Percentiles rank a stretch among this genome's conserved stretches.
These are phyloP conservation scores for Erigeron canadensis DNA, from an alignment of 129 eudicot species.

Conservation along the genomic window DNA sequence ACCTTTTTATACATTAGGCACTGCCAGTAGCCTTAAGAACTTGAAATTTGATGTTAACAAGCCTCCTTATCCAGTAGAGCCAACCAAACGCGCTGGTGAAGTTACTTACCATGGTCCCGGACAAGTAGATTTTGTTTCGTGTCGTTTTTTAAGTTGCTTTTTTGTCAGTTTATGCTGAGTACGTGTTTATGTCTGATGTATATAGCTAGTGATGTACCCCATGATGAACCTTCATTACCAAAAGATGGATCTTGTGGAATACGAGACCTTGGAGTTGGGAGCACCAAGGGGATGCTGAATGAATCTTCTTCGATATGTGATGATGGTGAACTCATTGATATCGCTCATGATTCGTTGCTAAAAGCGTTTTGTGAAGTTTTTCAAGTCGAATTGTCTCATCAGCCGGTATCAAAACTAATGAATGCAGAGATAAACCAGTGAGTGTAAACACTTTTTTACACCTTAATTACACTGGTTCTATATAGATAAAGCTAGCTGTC, in stretches of 20 bases:
- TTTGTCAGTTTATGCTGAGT: neutral
- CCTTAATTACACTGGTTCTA: too few relatives aligned
- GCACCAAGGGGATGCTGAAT: slow-evolving; percentile 54
- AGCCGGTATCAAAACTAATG: slow-evolving; percentile 19
- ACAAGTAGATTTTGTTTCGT: slow-evolving; percentile 49
- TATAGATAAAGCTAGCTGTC: too few relatives aligned
- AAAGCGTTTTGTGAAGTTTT: slow-evolving; percentile 73
- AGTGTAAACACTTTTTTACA: too few relatives aligned
- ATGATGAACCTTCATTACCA: slow-evolving; percentile 77
- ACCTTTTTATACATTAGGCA: slow-evolving; percentile 93
- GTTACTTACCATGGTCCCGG: slow-evolving; percentile 99
- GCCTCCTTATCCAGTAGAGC: slow-evolving; percentile 59
- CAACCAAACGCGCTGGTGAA: slow-evolving; percentile 93
- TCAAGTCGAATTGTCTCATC: slow-evolving; percentile 48
- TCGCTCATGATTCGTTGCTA: slow-evolving; percentile 50
- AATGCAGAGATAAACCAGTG: neutral
- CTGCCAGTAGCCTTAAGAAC: slow-evolving; percentile 65
- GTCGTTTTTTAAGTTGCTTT: neutral
- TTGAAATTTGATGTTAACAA: slow-evolving; percentile 57
- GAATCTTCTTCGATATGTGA: slow-evolving; percentile 19
- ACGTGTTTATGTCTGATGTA: neutral
- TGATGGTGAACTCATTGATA: slow-evolving; percentile 51
- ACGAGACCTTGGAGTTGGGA: slow-evolving; percentile 75
- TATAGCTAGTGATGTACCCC: slow-evolving; percentile 86
- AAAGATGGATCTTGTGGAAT: slow-evolving; percentile 96